Evolutionary conservation across 1,284 basidiomycete species (phyloP).

Genomic region (Irpex sp.): DNA sequence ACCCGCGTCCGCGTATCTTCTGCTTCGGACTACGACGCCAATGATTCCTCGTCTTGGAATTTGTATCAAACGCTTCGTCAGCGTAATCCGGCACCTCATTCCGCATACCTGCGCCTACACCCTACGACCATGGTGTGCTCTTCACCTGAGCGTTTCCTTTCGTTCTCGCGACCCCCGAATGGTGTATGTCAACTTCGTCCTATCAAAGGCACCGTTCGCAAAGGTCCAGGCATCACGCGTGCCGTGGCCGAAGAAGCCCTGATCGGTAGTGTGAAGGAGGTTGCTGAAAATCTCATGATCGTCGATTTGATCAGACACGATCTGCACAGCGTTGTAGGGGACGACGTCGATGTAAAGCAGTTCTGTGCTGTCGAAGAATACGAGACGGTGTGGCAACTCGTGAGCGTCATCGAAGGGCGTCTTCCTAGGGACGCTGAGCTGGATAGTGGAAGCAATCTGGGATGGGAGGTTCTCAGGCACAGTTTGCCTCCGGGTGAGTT

Average conservation of each 20-base stretch:
- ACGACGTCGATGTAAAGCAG: conserved; percentile 78
- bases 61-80: conserved; percentile 69
- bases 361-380: conserved; percentile 93
- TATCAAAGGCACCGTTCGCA: conserved; percentile 90
- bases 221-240: conserved; percentile 58
- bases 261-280: conserved; percentile 81
- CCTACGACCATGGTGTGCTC: conserved; percentile 71
- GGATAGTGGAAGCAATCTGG: conserved; percentile 44
- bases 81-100: conserved; percentile 90
- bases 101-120: conserved; percentile 76
- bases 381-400: conserved; percentile 94
- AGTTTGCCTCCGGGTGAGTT: conserved; percentile 84
- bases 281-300: conserved; percentile 98
- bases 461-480: conserved; percentile 75
- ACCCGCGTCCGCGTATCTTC: conserved; percentile 49
- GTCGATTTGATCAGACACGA: conserved; percentile 96
- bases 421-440: conserved; percentile 23
- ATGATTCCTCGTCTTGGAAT: conserved; percentile 61
- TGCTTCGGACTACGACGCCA: conserved; percentile 24
- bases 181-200: conserved; percentile 82
- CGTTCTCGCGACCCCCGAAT: conserved; percentile 67
- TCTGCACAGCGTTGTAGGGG: conserved; percentile 72
- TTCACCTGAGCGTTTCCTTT: conserved; percentile 92
- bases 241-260: conserved; percentile 63
- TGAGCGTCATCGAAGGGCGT: conserved; percentile 86